Conservation (phyloP, 1,139 yeast species). For the Waltiozyma sp. region DNA sequence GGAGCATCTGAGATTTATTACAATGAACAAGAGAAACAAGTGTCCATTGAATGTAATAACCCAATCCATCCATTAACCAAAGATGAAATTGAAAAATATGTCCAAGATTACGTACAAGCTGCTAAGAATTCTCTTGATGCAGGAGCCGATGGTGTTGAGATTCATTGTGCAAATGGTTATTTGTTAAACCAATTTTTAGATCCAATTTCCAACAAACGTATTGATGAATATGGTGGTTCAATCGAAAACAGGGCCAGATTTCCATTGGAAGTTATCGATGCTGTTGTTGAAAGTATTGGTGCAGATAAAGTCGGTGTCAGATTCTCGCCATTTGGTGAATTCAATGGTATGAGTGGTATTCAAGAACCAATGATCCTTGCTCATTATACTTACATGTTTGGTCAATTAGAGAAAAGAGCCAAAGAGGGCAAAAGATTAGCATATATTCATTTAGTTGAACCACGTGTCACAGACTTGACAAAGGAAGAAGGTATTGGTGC, state of each 20-base stretch:
- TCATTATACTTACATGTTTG: constrained; percentile 26
- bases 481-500: constrained; percentile 2
- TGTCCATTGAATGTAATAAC: too few relatives aligned
- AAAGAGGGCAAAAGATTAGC: constrained; percentile 34
- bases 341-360: constrained; percentile 26
- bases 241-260: constrained; percentile 27
- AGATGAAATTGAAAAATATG: too few relatives aligned
- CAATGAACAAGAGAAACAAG: too few relatives aligned
- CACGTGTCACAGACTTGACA: constrained; percentile 17
- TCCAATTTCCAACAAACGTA: constrained; percentile 25
- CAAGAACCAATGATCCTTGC: constrained; percentile 20
- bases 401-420: constrained; percentile 26
- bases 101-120: too few relatives aligned
- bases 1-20: too few relatives aligned
- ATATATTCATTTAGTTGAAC: constrained; percentile 43
- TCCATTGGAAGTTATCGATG: constrained; percentile 23
- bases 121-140: constrained; percentile 29
- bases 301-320: constrained; percentile 21
- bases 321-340: constrained; percentile 24
- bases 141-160: constrained; percentile 27
- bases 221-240: constrained; percentile 33
- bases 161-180: constrained; percentile 27
- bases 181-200: constrained; percentile 27
- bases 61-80: too few relatives aligned
- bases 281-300: constrained; percentile 19